Conservation (phyloP, 306 rosid genomes). For the Fagus crenata region DNA sequence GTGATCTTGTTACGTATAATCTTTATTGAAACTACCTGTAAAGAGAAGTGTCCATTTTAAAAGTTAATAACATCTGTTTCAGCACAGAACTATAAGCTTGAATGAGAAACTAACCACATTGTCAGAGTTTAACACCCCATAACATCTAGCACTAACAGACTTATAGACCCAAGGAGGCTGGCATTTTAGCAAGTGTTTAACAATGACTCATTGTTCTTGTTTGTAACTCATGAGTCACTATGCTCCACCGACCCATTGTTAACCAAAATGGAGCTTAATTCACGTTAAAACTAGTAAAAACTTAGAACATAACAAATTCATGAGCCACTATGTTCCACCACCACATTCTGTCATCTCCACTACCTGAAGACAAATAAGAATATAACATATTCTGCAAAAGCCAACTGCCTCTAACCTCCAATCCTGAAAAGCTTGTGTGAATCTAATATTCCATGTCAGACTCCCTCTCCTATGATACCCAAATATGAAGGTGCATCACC, state of each 20-base stretch:
- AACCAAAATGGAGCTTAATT: background rate
- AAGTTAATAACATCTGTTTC: background rate
- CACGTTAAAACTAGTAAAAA: background rate
- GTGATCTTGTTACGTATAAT: constrained; percentile 86
- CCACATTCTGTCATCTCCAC: too few species aligned
- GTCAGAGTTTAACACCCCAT: background rate
- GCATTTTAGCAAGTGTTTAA: background rate
- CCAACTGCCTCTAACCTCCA: too few species aligned
- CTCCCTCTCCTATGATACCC: too few species aligned
- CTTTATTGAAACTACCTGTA: constrained; percentile 74
- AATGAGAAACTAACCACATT: constrained; percentile 1
- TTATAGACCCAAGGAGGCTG: background rate
- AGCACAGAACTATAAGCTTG: background rate
- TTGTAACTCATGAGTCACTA: background rate
- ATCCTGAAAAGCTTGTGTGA: too few species aligned
- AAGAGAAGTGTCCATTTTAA: constrained; percentile 1
- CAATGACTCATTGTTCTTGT: background rate
- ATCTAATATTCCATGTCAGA: too few species aligned
- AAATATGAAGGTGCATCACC: too few species aligned
- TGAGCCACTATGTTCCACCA: too few species aligned
- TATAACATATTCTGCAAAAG: too few species aligned
- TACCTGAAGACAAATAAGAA: too few species aligned
- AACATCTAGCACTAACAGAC: background rate
- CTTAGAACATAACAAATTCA: background rate
- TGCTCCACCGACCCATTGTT: background rate